Base-by-base conservation (phyloP, 2,329 filamentous ascomycete genomes). In the Beauveria sp. region DNA sequence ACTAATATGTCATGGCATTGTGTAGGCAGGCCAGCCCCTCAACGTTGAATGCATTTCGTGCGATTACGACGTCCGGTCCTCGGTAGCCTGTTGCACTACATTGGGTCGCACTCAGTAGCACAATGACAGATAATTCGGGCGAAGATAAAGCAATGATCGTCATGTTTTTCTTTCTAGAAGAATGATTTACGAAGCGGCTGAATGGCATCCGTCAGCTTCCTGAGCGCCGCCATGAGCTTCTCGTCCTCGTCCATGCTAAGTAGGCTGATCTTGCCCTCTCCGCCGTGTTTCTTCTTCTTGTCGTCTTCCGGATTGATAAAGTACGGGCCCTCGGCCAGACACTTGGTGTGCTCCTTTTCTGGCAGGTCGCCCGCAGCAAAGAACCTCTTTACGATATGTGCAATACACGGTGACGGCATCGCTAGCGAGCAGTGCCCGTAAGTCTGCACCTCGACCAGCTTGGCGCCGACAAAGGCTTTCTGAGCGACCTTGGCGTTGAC, bases 381-480 rank as follows among this genome's bases (percentile, higher is more conserved):
- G 38, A 73, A 79, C 0, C 65, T 68, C 0, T 74, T 66, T 1
- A 78, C 71, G 22, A 75, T 71, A 20, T 67, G 69, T 0, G 70
- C 72, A 0, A 72, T 46, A 51, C 77, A 79, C 3, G 65, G 61
- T 1, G 77, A 79, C 0, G 73, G 68, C 22, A 74, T 66, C 0
- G 75, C 71, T 2, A 74, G 58, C 1, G 75, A 75, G 62, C 76
- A 78, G 59, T 79, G 77, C 0, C 77, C 77, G 18, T 79, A 79
- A 0, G 72, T 76, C 58, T 73, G 67, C 43, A 79, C 71, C 61
- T 78, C 75, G 1, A 79, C 66, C 3, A 79, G 68, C 6, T 69
- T 68, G 5, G 77, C 75, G 5, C 68, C 73, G 16, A 69, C 68
- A 61, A 77, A 78, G 0, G 71, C 70, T 1, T 65, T 65, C 2